Evolutionary conservation across 495 filamentous ascomycete genomes (phyloP).

Genomic region (Neurospora sp.): DNA sequence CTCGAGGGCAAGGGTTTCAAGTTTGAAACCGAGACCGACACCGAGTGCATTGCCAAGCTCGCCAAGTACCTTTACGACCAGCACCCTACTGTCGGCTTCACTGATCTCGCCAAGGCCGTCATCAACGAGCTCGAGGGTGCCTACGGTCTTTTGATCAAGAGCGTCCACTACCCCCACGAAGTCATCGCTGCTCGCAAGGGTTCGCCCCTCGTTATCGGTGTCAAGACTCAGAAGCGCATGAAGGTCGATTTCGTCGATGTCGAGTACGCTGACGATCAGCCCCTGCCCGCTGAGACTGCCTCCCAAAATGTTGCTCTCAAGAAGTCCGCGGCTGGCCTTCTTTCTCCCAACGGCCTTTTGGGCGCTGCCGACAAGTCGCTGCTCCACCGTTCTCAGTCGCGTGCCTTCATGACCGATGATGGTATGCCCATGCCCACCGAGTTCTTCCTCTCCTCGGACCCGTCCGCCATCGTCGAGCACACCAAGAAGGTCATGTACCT

Average conservation of each 20-base stretch:
- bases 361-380: slow-evolving; percentile 93
- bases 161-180: slow-evolving; percentile 96
- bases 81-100: slow-evolving; percentile 91
- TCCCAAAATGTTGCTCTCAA: slow-evolving; percentile 95
- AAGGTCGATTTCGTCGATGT: slow-evolving; percentile 99
- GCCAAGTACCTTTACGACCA: slow-evolving; percentile 97
- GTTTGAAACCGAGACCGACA: slow-evolving; percentile 98
- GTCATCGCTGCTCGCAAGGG: slow-evolving; percentile 96
- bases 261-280: slow-evolving; percentile 79
- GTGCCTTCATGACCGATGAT: slow-evolving; percentile 96
- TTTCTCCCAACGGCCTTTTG: slow-evolving; percentile 58
- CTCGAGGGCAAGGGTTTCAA: slow-evolving; percentile 90
- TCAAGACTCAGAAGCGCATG: slow-evolving; percentile 94
- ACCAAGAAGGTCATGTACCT: slow-evolving; percentile 99
- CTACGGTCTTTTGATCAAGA: slow-evolving; percentile 93
- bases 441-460: slow-evolving; percentile 97
- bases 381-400: slow-evolving; percentile 93
- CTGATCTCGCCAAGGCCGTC: slow-evolving; percentile 88
- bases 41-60: slow-evolving; percentile 97
- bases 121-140: slow-evolving; percentile 97
- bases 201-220: slow-evolving; percentile 91
- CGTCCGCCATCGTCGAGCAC: slow-evolving; percentile 96
- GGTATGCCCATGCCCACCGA: slow-evolving; percentile 95
- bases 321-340: slow-evolving; percentile 49
- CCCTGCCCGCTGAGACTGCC: slow-evolving; percentile 86